Evolutionary conservation across 2,329 filamentous ascomycete genomes (phyloP), one percentile per base, ranked within the genome.

Genomic region (Colletotrichum cordylinicola): DNA sequence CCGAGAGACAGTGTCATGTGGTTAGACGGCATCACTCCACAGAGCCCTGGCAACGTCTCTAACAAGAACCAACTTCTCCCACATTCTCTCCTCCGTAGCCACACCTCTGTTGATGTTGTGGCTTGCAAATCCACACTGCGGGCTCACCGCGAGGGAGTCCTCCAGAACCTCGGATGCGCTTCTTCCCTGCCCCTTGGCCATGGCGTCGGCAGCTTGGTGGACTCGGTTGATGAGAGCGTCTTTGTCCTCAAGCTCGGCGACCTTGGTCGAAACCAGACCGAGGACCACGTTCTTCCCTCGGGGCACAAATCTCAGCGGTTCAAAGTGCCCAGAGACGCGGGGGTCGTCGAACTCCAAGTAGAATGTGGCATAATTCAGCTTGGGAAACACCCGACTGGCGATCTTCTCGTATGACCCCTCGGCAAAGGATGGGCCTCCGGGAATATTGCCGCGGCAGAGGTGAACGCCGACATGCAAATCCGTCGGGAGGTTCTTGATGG

Each of bases 381-480:
- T 85, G 74, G 89, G 86, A 86, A 94, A 94, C 10, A 94, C 88
- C 84, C 91, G 93, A 81, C 90, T 87, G 21, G 92, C 92, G 76
- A 94, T 93, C 77, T 90, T 86, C 82, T 94, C 92, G 83, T 94
- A 94, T 21, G 90, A 90, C 37, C 92, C 92, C 81, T 93, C 90
- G 67, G 91, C 90, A 79, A 94, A 94, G 83, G 93, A 90, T 24
- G 91, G 88, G 27, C 90, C 90, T 67, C 90, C 90, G 77, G 93
- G 91, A 82, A 93, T 93, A 85, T 94, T 94, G 65, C 89, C 90
- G 10, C 90, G 90, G 88, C 94, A 96, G 69, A 96, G 87, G 82
- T 96, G 94, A n/a, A 96, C 92, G 62, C 94, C 94, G 4, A 94
- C 89, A 83, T 95, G 93, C 87, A 96, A 90, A 81, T 96, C 93